Base-by-base conservation (phyloP, 306 rosid genomes). In the Phaseolus lunatus region DNA sequence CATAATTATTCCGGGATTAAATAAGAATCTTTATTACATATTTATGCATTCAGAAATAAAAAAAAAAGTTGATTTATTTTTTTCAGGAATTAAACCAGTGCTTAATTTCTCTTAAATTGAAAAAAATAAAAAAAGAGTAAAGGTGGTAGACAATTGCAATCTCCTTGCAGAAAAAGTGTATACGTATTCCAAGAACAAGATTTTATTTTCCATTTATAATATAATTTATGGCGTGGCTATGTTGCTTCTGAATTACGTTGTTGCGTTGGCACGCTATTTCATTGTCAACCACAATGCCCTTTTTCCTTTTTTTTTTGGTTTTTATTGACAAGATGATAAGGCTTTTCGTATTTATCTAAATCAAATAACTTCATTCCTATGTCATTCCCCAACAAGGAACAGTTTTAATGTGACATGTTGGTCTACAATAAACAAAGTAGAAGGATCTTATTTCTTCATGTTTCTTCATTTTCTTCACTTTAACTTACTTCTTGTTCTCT, bases 381-480 rank as follows among this genome's bases (percentile, higher is more conserved):
- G 45, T 70, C 61, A 70, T 48, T 48, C 18, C 8, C 58, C 20
- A 24, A 45, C 43, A 45, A 24, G 37, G 9, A 68, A 69, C 48
- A 47, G 35, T 69, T 47, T 47, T 24, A 49, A 49, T 49, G 62
- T 49, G 62, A 49, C 47, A 27, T 16, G 45, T 13, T 70, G 52
- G 45, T 29, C 45, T 9, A 70, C 6, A 69, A 47, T 26, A 48
- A 47, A 16, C 43, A 27, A 69, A 47, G 41, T 68, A 26, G 58
- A 45, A 68, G 43, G 16, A 45, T 26, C 24, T 16, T 23, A 69
- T 47, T 69, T 16, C 44, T 27, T 48, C 74, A 69, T 48, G 59
- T 69, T 69, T 48, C 59, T 48, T 68, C 58, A 1, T 45, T 24
- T 68, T 68, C 43, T 67, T 67, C 56, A 67, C 72, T 41, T 67